Evolutionary conservation across 805 yeast genomes (phyloP).

Genomic region (Metschnikowia sp.): DNA sequence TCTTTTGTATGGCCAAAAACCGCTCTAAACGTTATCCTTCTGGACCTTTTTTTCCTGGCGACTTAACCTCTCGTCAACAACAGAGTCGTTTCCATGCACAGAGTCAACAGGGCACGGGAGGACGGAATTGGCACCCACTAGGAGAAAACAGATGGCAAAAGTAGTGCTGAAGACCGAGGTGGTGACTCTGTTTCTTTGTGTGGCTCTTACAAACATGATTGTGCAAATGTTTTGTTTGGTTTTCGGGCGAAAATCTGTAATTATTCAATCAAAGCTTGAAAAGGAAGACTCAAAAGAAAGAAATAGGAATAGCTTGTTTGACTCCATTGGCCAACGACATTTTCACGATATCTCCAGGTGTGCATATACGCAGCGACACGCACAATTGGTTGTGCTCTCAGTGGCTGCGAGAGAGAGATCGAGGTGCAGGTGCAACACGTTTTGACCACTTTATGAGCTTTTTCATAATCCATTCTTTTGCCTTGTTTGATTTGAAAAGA

Average conservation of each 20-base stretch:
- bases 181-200: conserved; percentile 54
- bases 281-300: background rate
- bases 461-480: no score
- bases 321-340: background rate
- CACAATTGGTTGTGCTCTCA: background rate
- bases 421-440: no score
- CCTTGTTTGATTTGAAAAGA: no score
- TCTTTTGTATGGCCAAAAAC: no score
- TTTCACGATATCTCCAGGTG: conserved; percentile 2
- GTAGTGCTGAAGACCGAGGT: conserved; percentile 70
- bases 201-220: conserved; percentile 54
- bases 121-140: conserved; percentile 54
- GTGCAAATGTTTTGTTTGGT: background rate
- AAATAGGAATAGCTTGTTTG: no score
- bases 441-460: no score
- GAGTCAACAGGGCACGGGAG: conserved; percentile 44
- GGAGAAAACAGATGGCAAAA: conserved; percentile 60
- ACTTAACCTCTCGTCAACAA: conserved; percentile 29
- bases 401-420: background rate
- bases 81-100: conserved; percentile 40
- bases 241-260: background rate
- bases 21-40: background rate
- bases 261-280: no score
- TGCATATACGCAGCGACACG: background rate
- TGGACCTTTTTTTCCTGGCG: conserved; percentile 3